A percentile compares a stretch with the other conserved stretches of the same genome.
phyloP scores from a whole-genome alignment of 768 basidiomycete genomes.

The Tylopilus sp. region DNA sequence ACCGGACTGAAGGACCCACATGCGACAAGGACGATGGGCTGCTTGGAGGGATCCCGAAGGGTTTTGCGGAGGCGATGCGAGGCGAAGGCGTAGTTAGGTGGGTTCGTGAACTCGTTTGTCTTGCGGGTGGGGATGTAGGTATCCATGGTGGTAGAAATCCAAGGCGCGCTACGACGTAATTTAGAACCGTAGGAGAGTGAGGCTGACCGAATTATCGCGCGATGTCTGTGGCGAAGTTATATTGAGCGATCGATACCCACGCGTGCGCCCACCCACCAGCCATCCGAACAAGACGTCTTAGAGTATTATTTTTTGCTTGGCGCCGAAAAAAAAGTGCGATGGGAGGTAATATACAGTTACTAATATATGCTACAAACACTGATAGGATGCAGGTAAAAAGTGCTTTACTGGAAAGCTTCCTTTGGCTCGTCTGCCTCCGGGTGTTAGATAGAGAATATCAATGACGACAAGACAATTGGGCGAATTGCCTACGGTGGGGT shows the following conservation, averaged over 20 bases:
- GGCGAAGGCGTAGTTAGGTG: constrained; percentile 65
- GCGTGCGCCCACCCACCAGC: neutral
- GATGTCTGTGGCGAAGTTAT: neutral
- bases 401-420: constrained; percentile 9
- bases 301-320: neutral
- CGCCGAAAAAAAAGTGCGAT: neutral
- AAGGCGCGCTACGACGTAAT: constrained; percentile 8
- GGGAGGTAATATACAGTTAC: constrained; percentile 17
- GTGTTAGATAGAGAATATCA: neutral
- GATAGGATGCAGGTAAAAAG: constrained; percentile 10
- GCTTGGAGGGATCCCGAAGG: constrained; percentile 62
- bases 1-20: constrained; percentile 98
- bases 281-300: neutral
- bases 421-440: constrained; percentile 3
- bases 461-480: neutral
- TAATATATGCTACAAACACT: constrained; percentile 22
- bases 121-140: constrained; percentile 17
- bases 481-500: constrained; percentile 6
- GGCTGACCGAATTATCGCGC: neutral
- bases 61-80: constrained; percentile 56
- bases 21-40: constrained; percentile 91
- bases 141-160: constrained; percentile 25
- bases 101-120: constrained; percentile 49
- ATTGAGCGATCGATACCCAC: constrained; percentile 24
- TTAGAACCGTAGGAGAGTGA: neutral